Percentiles rank a stretch among this genome's conserved stretches.
phyloP scores from a whole-genome alignment of 2,329 filamentous ascomycete species.

The Hypoxylon sp. region DNA sequence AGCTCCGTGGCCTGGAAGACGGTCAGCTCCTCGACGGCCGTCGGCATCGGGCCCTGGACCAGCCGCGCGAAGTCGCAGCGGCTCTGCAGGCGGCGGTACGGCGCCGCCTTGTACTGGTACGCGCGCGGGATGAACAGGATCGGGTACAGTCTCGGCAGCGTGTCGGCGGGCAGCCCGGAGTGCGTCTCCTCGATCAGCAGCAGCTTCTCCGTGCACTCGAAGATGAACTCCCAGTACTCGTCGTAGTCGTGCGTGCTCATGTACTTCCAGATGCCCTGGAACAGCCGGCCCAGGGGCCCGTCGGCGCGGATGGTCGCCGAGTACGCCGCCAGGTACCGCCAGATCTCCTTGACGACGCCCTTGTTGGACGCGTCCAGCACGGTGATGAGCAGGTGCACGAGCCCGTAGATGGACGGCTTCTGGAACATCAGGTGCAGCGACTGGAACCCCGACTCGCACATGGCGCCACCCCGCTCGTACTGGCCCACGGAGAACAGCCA shows the following conservation, averaged over 20 bases:
- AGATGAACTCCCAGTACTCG: constrained; percentile 48
- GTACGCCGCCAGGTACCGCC: constrained; percentile 48
- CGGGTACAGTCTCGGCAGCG: constrained; percentile 46
- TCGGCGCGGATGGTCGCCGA: constrained; percentile 41
- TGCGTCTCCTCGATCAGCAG: constrained; percentile 45
- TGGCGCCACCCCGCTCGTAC: constrained; percentile 44
- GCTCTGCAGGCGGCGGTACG: constrained; percentile 46
- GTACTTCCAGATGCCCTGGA: constrained; percentile 47
- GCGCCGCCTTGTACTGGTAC: constrained; percentile 43
- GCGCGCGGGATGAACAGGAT: constrained; percentile 48
- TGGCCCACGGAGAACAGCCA: constrained; percentile 48
- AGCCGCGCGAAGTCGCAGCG: constrained; percentile 45
- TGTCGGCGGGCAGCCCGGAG: constrained; percentile 45
- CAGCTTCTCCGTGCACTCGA: constrained; percentile 48
- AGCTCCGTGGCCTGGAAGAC: constrained; percentile 47
- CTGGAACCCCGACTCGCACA: constrained; percentile 48
- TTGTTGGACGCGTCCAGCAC: constrained; percentile 47
- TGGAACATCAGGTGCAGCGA: constrained; percentile 47
- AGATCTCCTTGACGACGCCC: constrained; percentile 48
- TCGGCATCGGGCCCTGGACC: constrained; percentile 42
- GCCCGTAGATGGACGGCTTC: constrained; percentile 45
- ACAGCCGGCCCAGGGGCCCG: constrained; percentile 45
- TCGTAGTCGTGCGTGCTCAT: constrained; percentile 48
- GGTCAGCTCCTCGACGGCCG: constrained; percentile 43
- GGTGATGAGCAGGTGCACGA: constrained; percentile 46